Percentiles rank a stretch among this genome's conserved stretches.
phyloP scores from a whole-genome alignment of 176 grass and related monocot species.

The Zea mays region DNA sequence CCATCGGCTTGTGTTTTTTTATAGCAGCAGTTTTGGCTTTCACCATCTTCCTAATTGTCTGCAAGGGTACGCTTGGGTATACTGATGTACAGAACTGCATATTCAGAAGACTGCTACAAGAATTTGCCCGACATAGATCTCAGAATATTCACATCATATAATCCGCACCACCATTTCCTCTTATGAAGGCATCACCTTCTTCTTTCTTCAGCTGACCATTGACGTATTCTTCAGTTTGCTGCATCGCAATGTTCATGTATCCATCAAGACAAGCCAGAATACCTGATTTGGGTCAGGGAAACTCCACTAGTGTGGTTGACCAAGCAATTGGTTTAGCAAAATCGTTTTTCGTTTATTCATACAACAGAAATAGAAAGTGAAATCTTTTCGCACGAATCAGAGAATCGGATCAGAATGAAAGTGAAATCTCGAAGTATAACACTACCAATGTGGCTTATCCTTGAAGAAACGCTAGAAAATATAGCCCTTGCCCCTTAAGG shows the following conservation, averaged over 20 bases:
- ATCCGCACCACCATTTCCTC: conserved; percentile 87
- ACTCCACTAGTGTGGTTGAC: neutral
- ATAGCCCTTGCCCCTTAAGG: neutral
- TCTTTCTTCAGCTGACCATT: conserved; percentile 95
- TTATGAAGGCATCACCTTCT: conserved; percentile 94
- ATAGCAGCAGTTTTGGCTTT: too few species aligned
- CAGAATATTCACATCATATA: neutral
- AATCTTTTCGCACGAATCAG: too few species aligned
- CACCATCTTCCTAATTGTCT: conserved; percentile 27
- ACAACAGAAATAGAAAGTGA: neutral
- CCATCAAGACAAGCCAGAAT: conserved; percentile 92
- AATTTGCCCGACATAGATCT: neutral
- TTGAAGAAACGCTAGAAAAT: neutral
- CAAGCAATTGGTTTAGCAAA: neutral
- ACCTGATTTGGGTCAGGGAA: conserved; percentile 35
- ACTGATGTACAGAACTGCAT: conserved; percentile 60
- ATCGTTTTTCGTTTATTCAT: neutral
- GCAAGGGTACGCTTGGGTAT: conserved; percentile 50
- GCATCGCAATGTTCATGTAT: conserved; percentile 98
- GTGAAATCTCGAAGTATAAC: neutral
- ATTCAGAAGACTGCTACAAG: conserved; percentile 19
- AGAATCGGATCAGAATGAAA: neutral
- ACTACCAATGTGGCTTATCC: neutral
- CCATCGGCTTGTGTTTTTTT: too few species aligned
- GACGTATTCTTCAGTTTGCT: conserved; percentile 94